These are phyloP conservation scores for Stephania cephalantha DNA, from an alignment of 164 flowering plant genomes.

Conservation along the genomic window DNA sequence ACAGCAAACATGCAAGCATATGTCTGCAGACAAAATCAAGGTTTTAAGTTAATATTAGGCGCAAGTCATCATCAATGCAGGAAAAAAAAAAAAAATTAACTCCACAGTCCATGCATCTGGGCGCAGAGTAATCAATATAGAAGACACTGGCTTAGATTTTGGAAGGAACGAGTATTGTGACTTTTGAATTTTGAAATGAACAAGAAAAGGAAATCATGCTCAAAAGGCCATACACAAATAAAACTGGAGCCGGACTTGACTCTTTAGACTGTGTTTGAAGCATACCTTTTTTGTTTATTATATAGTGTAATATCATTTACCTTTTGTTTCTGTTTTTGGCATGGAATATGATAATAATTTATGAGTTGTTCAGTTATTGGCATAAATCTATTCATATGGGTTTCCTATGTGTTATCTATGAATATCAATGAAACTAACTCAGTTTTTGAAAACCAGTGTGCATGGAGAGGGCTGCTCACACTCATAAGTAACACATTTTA, in stretches of 20 bases:
- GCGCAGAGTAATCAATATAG: too few relatives aligned
- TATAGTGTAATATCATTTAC: not conserved
- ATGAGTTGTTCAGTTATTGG: not conserved
- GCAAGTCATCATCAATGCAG: not conserved
- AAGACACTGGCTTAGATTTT: too few relatives aligned
- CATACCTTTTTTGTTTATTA: not conserved
- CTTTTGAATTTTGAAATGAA: too few relatives aligned
- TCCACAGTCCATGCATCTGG: not conserved
- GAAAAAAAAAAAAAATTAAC: not conserved
- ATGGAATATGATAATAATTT: not conserved
- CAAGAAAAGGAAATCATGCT: not conserved
- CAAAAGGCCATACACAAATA: not conserved
- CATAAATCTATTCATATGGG: not conserved
- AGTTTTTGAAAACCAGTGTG: too few relatives aligned
- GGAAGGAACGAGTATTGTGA: too few relatives aligned
- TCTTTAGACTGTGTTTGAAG: not conserved
- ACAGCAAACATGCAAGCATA: not conserved
- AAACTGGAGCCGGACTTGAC: not conserved
- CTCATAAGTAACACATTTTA: too few relatives aligned
- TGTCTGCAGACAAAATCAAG: not conserved
- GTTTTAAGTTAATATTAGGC: not conserved
- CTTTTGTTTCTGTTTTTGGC: not conserved
- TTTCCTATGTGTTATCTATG: not conserved
- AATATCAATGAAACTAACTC: too few relatives aligned
- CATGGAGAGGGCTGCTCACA: too few relatives aligned